Evolutionary conservation across 192 early-diverging fungal species (phyloP), one percentile per base, ranked within the genome.

Genomic region (Gamsiella multidivaricata): DNA sequence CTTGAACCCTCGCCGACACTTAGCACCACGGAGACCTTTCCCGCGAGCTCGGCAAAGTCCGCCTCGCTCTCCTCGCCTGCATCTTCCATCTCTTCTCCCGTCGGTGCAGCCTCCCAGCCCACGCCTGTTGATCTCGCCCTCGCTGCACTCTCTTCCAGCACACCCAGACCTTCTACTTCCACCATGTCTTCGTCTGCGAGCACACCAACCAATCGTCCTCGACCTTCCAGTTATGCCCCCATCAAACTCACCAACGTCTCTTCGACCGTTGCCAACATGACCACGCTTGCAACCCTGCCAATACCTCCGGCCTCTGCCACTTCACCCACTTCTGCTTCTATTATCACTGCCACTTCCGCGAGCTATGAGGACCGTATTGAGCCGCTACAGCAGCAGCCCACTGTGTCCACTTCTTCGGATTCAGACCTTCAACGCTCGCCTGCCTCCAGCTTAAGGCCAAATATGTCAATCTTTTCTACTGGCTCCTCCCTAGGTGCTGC

Each of bases 211-310:
- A 47, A 12, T 37, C 58, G 73, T 1, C 73, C 73, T 33, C 58
- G 73, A 36, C 73, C 73, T 25, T 78, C 73, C 20, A 78, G 73
- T 50, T 78, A 78, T 63, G 50, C 73, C 31, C 73, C 73, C 46
- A 78, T 53, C 39, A 78, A 78, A 28, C 36, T 78, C 20, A 42
- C 65, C 0, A 65, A 78, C 22, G 65, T 78, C 2, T 78, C 73
- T 20, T 68, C 65, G 2, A 78, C 73, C 0, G 36, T 68, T 22
- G 73, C 60, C 59, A 78, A 67, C 39, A 68, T 78, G 65, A 49
- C 73, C 18, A 68, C 73, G 10, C 49, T 78, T 22, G 59, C 65
- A 1, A 26, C 73, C 15, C 45, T 69, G 53, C 73, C 73, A 42
- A 78, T 78, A 78, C 65, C 65, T 6, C 32, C 71, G 47, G 43